These are phyloP conservation scores for Neurospora sp. DNA, from an alignment of 495 filamentous ascomycete genomes.

Conservation along the genomic window DNA sequence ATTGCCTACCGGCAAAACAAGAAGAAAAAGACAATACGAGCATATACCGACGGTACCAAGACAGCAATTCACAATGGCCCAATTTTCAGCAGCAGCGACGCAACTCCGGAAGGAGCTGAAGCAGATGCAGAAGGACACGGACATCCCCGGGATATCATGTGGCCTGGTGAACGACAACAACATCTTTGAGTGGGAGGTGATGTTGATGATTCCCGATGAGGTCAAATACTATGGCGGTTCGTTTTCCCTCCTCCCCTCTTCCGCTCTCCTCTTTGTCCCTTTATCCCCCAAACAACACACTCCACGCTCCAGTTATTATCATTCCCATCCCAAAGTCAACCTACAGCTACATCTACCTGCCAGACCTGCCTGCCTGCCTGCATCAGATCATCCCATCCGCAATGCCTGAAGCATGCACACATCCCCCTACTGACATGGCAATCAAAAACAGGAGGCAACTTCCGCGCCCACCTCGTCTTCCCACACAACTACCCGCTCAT, in stretches of 20 bases:
- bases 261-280: neutral
- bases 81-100: conserved; percentile 47
- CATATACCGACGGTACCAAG: neutral
- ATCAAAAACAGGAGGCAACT: conserved; percentile 61
- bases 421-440: too few species aligned
- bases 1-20: neutral
- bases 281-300: neutral
- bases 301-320: neutral
- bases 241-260: neutral
- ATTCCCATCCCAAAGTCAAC: neutral
- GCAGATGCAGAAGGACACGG: conserved; percentile 83
- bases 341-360: too few species aligned
- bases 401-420: too few species aligned
- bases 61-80: conserved; percentile 12
- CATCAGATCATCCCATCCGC: too few species aligned
- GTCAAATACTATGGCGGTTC: conserved; percentile 85
- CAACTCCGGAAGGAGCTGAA: conserved; percentile 80
- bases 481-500: conserved; percentile 76
- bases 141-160: conserved; percentile 88
- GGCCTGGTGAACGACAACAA: conserved; percentile 76
- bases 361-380: too few species aligned
- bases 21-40: neutral
- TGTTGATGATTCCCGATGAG: conserved; percentile 97
- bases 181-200: conserved; percentile 98
- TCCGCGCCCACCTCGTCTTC: conserved; percentile 70